Percentiles rank a stretch among this genome's conserved stretches.
Evolutionary conservation across 2,329 filamentous ascomycete genomes (phyloP).

Genomic region (Alternaria sp.): DNA sequence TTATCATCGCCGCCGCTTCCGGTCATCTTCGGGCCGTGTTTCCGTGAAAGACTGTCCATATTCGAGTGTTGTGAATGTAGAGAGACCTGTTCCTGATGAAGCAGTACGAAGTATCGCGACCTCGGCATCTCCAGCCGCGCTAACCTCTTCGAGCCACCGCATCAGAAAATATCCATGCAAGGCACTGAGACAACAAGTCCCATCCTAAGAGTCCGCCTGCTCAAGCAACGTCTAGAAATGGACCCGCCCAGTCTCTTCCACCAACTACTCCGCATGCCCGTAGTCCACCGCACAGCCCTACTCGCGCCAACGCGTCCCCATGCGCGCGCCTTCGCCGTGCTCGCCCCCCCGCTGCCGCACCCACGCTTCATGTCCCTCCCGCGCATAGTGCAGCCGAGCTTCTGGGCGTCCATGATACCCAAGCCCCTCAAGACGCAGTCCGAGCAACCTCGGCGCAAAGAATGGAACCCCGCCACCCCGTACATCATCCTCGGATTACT

Average conservation of each 20-base stretch:
- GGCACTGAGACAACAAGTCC: background rate
- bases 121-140: constrained; percentile 21
- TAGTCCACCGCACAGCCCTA: constrained; percentile 32
- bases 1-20: constrained; percentile 7
- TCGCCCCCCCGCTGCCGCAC: constrained; percentile 25
- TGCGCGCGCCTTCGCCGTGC: constrained; percentile 34
- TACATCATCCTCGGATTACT: constrained; percentile 75
- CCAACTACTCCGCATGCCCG: constrained; percentile 41
- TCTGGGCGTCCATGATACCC: constrained; percentile 53
- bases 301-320: constrained; percentile 29
- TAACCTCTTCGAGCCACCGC: constrained; percentile 6
- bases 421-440: constrained; percentile 34
- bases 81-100: background rate
- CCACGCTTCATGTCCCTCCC: constrained; percentile 42
- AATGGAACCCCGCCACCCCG: constrained; percentile 66
- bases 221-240: constrained; percentile 29
- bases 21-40: constrained; percentile 6
- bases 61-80: constrained; percentile 4
- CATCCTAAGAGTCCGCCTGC: background rate
- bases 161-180: constrained; percentile 7
- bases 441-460: constrained; percentile 35
- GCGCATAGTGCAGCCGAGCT: constrained; percentile 48
- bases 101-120: constrained; percentile 11
- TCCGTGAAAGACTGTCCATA: constrained; percentile 13
- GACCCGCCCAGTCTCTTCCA: constrained; percentile 36